phyloP scores from a whole-genome alignment of 768 basidiomycete genomes.

The Mycena sanguinolenta region DNA sequence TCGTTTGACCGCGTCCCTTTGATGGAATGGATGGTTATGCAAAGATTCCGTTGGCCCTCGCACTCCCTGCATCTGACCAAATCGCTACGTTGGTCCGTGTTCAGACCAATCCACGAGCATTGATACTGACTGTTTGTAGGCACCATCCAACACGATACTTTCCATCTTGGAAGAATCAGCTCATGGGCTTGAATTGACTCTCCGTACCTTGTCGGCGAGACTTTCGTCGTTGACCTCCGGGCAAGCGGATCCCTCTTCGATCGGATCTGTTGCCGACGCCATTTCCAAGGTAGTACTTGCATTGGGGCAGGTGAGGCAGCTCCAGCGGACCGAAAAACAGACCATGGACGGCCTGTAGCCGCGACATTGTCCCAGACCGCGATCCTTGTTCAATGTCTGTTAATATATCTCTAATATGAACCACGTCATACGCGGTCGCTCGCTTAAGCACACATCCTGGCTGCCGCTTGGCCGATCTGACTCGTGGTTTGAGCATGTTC shows the following conservation, averaged over 20 bases:
- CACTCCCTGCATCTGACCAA: background rate
- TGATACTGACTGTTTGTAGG: slow-evolving; percentile 7
- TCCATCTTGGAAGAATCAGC: slow-evolving; percentile 53
- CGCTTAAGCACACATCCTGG: slow-evolving; percentile 25
- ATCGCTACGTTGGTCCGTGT: background rate
- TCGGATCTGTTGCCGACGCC: slow-evolving; percentile 75
- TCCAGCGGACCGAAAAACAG: slow-evolving; percentile 64
- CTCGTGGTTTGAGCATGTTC: slow-evolving; percentile 32
- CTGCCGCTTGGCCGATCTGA: slow-evolving; percentile 33
- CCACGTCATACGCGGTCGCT: slow-evolving; percentile 20
- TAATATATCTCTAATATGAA: slow-evolving; percentile 20
- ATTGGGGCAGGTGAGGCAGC: slow-evolving; percentile 68
- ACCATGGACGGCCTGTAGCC: slow-evolving; percentile 26
- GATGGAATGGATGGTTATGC: background rate
- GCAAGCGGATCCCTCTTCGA: slow-evolving; percentile 58
- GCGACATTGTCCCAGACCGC: too few relatives aligned
- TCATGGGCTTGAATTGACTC: slow-evolving; percentile 64
- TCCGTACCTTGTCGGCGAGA: slow-evolving; percentile 65
- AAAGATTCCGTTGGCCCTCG: background rate
- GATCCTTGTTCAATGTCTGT: slow-evolving; percentile 6
- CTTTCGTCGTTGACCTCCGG: slow-evolving; percentile 60
- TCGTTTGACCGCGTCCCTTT: background rate
- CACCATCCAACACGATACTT: slow-evolving; percentile 1
- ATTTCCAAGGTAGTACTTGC: slow-evolving; percentile 76
- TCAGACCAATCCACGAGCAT: too few relatives aligned